Evolutionary conservation across 2,329 filamentous ascomycete genomes (phyloP).

Genomic region (Laburnicola sp.): DNA sequence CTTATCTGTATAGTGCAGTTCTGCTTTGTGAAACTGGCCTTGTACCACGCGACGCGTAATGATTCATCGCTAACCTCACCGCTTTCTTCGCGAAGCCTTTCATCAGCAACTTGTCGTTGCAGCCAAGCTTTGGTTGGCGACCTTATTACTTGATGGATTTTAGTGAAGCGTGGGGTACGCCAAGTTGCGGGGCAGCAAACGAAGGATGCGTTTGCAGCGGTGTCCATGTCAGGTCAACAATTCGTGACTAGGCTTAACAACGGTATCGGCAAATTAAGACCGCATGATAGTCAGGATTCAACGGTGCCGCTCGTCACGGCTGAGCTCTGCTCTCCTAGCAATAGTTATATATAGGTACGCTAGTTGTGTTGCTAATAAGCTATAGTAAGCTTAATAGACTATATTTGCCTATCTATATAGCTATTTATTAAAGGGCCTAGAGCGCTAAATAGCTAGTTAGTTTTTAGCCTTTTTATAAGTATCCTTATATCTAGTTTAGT

Average conservation of each 20-base stretch:
- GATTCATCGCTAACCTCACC: background rate
- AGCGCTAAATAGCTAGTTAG: too few relatives aligned
- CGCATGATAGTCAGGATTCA: slow-evolving; percentile 8
- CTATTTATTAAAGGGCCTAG: too few relatives aligned
- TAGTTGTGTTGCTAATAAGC: too few relatives aligned
- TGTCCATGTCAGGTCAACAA: background rate
- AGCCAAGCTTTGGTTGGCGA: slow-evolving; percentile 9
- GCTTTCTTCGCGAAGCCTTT: background rate
- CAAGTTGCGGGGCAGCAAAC: slow-evolving; percentile 13
- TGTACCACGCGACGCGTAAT: background rate
- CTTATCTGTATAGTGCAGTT: background rate
- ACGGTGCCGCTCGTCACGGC: background rate
- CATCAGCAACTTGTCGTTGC: background rate
- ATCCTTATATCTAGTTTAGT: too few relatives aligned
- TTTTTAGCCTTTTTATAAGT: too few relatives aligned
- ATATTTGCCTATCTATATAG: too few relatives aligned
- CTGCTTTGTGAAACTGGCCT: background rate
- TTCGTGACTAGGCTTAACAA: slow-evolving; percentile 3
- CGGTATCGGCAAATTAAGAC: slow-evolving; percentile 10
- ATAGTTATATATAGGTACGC: too few relatives aligned
- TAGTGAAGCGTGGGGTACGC: slow-evolving; percentile 13
- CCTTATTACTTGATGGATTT: background rate
- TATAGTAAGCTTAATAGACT: too few relatives aligned
- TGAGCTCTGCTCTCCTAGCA: too few relatives aligned
- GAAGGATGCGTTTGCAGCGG: background rate